Conservation (phyloP, 345 rosid species). For the Rhodamnia rubescens region DNA sequence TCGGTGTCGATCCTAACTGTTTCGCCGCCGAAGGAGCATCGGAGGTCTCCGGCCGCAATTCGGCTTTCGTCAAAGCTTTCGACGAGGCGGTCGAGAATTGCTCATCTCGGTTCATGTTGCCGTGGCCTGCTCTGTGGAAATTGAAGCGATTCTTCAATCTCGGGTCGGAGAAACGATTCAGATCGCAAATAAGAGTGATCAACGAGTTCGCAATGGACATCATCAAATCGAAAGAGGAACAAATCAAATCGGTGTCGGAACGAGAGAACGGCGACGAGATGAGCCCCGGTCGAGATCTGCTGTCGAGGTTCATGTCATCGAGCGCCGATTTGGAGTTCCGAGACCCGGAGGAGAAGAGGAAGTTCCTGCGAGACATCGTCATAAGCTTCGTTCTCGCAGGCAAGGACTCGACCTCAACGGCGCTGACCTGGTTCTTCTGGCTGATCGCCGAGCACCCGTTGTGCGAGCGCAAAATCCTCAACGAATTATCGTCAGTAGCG, state of each 20-base stretch:
- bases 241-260: not conserved
- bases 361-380: slow-evolving; percentile 42
- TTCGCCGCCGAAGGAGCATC: not conserved
- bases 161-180: slow-evolving; percentile 36
- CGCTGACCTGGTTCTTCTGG: slow-evolving; percentile 60
- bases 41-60: not conserved
- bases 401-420: slow-evolving; percentile 38
- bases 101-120: slow-evolving; percentile 20
- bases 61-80: slow-evolving; percentile 23
- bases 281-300: slow-evolving; percentile 15
- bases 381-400: slow-evolving; percentile 49
- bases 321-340: slow-evolving; percentile 13
- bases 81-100: slow-evolving; percentile 25
- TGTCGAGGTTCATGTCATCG: slow-evolving; percentile 31
- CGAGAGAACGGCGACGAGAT: not conserved
- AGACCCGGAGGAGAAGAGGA: slow-evolving; percentile 15
- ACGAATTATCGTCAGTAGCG: slow-evolving; percentile 12
- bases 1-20: slow-evolving; percentile 21
- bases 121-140: slow-evolving; percentile 30
- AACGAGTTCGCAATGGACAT: slow-evolving; percentile 1
- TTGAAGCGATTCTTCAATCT: slow-evolving; percentile 23
- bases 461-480: slow-evolving; percentile 7
- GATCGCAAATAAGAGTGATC: slow-evolving; percentile 6
- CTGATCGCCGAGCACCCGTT: slow-evolving; percentile 26
- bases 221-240: slow-evolving; percentile 5